Evolutionary conservation across 441 rosid species (phyloP).

Genomic region (Hypseocharis bilobata): DNA sequence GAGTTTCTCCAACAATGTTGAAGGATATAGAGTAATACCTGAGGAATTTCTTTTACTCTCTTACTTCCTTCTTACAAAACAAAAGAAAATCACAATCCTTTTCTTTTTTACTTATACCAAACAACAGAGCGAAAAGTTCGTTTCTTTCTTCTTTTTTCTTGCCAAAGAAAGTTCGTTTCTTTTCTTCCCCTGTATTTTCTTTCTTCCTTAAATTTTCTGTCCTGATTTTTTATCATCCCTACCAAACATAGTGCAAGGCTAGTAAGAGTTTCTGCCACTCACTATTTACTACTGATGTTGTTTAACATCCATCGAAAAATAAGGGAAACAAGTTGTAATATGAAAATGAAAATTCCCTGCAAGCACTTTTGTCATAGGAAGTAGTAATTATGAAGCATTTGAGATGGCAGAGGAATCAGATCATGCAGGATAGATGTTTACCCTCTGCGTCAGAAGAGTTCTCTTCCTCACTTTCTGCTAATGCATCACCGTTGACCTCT

Average conservation of each 20-base stretch:
- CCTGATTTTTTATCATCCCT: neutral
- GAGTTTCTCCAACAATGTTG: no score
- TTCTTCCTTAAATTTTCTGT: neutral
- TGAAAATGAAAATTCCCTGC: neutral
- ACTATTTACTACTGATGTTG: neutral
- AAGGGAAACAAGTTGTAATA: neutral
- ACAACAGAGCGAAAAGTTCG: neutral
- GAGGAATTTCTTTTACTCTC: no score
- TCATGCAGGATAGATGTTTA: slow-evolving; percentile 20
- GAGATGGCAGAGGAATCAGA: neutral
- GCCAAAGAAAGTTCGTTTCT: no score
- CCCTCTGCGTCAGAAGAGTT: slow-evolving; percentile 63
- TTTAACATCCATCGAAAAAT: neutral
- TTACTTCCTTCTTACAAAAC: neutral
- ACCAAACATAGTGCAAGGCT: neutral
- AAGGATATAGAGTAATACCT: no score
- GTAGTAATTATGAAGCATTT: neutral
- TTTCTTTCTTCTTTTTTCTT: neutral
- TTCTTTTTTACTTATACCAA: neutral
- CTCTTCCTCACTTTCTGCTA: slow-evolving; percentile 52
- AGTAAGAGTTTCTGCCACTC: neutral
- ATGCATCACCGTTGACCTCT: slow-evolving; percentile 49
- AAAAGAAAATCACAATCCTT: neutral
- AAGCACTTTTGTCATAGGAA: neutral
- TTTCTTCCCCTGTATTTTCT: no score